phyloP scores from a whole-genome alignment of 371 early-diverging fungal species.

The Mucor sp. region DNA sequence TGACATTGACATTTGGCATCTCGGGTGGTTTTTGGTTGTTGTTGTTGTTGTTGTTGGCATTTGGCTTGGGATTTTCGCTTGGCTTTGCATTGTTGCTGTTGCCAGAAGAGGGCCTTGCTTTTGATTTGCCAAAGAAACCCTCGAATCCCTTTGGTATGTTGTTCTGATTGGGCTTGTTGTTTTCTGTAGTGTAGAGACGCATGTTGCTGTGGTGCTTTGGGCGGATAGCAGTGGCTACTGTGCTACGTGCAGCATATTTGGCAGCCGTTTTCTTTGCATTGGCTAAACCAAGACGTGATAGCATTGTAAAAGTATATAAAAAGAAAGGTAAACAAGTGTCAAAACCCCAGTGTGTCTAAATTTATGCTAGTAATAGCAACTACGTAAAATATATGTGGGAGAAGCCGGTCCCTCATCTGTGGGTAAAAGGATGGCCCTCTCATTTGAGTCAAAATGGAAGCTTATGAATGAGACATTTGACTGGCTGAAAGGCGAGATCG shows the following conservation, averaged over 20 bases:
- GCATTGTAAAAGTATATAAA: neutral
- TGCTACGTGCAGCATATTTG: constrained; percentile 7
- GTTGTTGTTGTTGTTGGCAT: constrained; percentile 7
- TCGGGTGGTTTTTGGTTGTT: constrained; percentile 27
- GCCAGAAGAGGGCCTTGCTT: constrained; percentile 15
- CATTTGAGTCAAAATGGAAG: neutral
- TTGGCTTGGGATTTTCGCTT: constrained; percentile 5
- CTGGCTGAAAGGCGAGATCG: neutral
- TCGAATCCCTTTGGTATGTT: constrained; percentile 41
- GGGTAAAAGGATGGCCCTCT: neutral
- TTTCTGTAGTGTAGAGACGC: constrained; percentile 11
- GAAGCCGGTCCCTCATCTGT: constrained; percentile 1
- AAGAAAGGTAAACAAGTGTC: neutral
- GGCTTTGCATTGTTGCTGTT: constrained; percentile 9
- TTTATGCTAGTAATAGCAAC: neutral
- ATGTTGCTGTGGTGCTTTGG: neutral
- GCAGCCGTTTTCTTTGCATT: constrained; percentile 3
- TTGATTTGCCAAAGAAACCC: constrained; percentile 40
- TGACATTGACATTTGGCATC: constrained; percentile 51
- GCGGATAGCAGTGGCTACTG: neutral
- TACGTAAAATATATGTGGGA: neutral
- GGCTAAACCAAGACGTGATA: neutral
- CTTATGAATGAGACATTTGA: neutral
- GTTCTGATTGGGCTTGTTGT: constrained; percentile 15
- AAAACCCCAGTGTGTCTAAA: constrained; percentile 3